phyloP scores from a whole-genome alignment of 192 early-diverging fungal genomes.

The Coemansia sp. region DNA sequence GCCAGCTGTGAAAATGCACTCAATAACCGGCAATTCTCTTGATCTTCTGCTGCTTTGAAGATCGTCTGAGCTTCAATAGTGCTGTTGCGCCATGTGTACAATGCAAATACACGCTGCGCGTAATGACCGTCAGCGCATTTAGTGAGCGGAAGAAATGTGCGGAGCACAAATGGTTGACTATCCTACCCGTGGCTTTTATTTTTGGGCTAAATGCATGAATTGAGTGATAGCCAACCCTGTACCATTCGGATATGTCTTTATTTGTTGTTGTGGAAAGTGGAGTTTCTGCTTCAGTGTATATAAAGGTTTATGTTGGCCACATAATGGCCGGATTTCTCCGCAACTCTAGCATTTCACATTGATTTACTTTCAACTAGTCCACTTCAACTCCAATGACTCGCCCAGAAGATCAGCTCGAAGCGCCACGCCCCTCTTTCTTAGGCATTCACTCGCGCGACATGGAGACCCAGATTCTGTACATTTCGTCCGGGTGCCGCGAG shows the following conservation, averaged over 20 bases:
- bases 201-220: background rate
- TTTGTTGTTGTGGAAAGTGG: background rate
- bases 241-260: background rate
- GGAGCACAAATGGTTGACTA: background rate
- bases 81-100: conserved; percentile 1
- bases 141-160: background rate
- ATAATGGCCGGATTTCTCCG: background rate
- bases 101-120: background rate
- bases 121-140: background rate
- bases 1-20: too few relatives aligned
- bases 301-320: background rate
- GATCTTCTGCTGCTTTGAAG: background rate
- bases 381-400: conserved; percentile 1
- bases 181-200: background rate
- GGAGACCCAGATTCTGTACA: conserved; percentile 40
- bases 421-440: conserved; percentile 26
- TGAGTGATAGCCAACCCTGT: background rate
- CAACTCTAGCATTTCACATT: too few relatives aligned
- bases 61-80: conserved; percentile 6
- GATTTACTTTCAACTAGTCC: background rate
- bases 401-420: conserved; percentile 2
- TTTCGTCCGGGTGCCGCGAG: conserved; percentile 45
- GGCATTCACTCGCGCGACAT: conserved; percentile 44
- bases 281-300: background rate
- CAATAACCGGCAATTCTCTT: too few relatives aligned